Percentiles rank a stretch among this genome's conserved stretches.
Conservation (phyloP, 164 flowering plant genomes). For the Cinnamomum micranthum region DNA sequence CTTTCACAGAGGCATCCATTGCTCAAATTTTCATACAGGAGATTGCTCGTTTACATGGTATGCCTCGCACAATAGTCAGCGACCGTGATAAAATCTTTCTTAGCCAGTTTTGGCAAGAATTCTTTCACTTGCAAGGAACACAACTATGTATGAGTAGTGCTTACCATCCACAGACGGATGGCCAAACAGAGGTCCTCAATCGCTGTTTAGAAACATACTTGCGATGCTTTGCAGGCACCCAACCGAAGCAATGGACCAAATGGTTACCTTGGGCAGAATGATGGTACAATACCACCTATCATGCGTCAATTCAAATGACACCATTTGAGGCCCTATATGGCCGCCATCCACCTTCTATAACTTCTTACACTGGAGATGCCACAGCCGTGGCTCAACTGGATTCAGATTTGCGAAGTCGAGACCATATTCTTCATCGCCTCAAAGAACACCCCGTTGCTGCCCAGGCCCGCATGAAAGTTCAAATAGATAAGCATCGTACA, state of each 20-base stretch:
- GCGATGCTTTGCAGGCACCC: neutral
- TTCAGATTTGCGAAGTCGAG: neutral
- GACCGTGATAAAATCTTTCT: neutral
- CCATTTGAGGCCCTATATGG: slow-evolving; percentile 2
- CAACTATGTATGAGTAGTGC: neutral
- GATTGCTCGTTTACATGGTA: neutral
- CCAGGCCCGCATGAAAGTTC: neutral
- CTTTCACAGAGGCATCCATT: too few relatives aligned
- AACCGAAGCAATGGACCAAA: neutral
- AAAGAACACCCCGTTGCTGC: neutral
- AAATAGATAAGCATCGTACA: neutral
- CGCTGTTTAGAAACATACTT: neutral
- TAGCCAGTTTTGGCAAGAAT: neutral
- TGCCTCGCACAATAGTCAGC: neutral
- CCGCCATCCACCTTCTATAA: neutral
- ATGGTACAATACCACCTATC: neutral
- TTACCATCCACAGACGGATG: neutral
- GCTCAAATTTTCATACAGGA: neutral
- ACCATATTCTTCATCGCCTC: neutral
- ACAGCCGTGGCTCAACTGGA: neutral
- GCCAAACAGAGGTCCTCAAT: neutral
- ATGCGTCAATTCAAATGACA: neutral
- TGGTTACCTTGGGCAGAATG: neutral
- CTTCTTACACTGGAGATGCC: neutral
- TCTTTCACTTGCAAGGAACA: neutral